Conservation (phyloP, 2,329 filamentous ascomycete genomes). For the Stagonosporopsis cucurbitacearum region DNA sequence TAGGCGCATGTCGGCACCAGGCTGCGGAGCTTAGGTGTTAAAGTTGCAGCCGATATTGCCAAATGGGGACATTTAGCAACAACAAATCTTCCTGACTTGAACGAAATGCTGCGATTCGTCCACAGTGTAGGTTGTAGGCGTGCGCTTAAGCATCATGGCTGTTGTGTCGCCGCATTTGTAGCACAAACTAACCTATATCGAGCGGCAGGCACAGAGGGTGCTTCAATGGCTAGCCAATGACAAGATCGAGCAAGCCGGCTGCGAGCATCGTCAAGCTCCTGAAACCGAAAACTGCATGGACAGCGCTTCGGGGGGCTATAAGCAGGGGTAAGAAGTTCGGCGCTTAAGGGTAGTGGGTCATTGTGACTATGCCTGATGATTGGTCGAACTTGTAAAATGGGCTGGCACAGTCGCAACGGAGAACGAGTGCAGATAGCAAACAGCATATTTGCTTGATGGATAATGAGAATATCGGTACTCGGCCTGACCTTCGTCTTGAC, state of each 20-base stretch:
- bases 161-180: conserved; percentile 14
- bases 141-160: conserved; percentile 32
- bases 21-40: conserved; percentile 1
- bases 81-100: neutral
- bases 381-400: neutral
- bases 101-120: conserved; percentile 7
- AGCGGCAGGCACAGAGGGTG: neutral
- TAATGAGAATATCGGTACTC: neutral
- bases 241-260: neutral
- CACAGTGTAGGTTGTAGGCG: conserved; percentile 3
- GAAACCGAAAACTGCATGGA: conserved; percentile 15
- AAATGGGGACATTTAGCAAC: conserved; percentile 5
- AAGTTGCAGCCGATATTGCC: conserved; percentile 4
- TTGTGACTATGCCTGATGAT: conserved; percentile 1
- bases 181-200: conserved; percentile 4
- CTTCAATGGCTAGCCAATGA: neutral
- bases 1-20: conserved; percentile 25
- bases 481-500: too few species aligned
- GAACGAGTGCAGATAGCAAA: neutral
- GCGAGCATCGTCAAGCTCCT: neutral
- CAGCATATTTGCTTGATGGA: neutral
- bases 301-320: conserved; percentile 15
- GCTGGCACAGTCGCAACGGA: neutral
- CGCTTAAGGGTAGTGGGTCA: conserved; percentile 12
- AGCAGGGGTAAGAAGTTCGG: conserved; percentile 7